Evolutionary conservation across 2,329 filamentous ascomycete genomes (phyloP).

Genomic region (Kalmusia sp.): DNA sequence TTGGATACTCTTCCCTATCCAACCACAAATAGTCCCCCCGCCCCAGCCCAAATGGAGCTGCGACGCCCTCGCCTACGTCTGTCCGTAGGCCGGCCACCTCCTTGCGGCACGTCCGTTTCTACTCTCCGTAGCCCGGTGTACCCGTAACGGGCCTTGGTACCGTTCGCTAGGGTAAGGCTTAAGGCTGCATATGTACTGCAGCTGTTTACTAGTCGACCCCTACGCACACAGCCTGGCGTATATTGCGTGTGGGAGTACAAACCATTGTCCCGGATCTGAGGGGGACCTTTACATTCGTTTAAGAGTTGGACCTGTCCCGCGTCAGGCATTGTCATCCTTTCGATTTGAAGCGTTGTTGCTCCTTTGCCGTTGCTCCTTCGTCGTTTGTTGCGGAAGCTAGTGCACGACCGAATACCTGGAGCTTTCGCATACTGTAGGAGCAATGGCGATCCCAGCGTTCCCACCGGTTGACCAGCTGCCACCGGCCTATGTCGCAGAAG

Average conservation of each 20-base stretch:
- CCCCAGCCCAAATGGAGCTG: neutral
- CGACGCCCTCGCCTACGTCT: neutral
- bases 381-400: neutral
- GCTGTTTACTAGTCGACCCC: too few relatives aligned
- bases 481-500: conserved; percentile 19
- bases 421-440: neutral
- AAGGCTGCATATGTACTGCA: too few relatives aligned
- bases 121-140: neutral
- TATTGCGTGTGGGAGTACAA: neutral
- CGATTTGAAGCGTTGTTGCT: too few relatives aligned
- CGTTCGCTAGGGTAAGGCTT: too few relatives aligned
- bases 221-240: neutral
- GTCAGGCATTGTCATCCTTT: neutral
- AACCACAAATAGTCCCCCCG: neutral
- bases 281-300: neutral
- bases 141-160: neutral
- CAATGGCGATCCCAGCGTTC: neutral
- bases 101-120: neutral
- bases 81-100: neutral
- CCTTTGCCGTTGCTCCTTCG: neutral
- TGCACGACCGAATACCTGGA: neutral
- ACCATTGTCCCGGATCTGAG: neutral
- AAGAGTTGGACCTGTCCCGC: neutral
- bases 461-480: conserved; percentile 1
- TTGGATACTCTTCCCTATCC: too few relatives aligned